Conservation (phyloP, 2,329 filamentous ascomycete genomes). For the Gyromitra esculenta region DNA sequence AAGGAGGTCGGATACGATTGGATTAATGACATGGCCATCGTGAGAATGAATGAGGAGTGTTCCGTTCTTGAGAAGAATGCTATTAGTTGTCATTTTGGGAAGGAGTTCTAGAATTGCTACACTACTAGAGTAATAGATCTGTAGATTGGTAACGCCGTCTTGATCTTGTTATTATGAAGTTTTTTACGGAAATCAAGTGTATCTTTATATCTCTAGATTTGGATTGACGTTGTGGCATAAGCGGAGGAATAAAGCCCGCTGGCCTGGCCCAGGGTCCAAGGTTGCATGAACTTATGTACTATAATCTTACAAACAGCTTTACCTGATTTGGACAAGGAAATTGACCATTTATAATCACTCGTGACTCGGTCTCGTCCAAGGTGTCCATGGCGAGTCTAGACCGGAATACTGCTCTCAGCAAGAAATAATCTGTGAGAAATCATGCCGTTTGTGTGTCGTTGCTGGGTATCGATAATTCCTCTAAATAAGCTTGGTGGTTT, state of each 20-base stretch:
- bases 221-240: neutral
- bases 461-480: neutral
- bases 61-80: conserved; percentile 60
- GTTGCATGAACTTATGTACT: neutral
- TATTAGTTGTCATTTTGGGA: conserved; percentile 13
- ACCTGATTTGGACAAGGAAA: neutral
- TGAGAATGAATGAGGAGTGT: conserved; percentile 60
- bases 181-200: neutral
- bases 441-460: neutral
- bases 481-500: neutral
- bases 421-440: no score
- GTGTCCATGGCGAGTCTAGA: no score
- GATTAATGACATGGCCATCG: conserved; percentile 58
- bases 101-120: neutral
- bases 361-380: neutral
- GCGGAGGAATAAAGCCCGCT: conserved; percentile 20
- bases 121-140: neutral
- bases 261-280: neutral
- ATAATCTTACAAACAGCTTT: neutral
- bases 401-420: no score
- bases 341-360: neutral
- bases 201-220: conserved; percentile 3
- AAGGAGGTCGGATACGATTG: conserved; percentile 59
- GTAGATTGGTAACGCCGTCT: neutral
- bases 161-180: neutral